A percentile compares a stretch with the other conserved stretches of the same genome.
phyloP scores from a whole-genome alignment of 78 protist species.

The Dictyostelium intermedium region DNA sequence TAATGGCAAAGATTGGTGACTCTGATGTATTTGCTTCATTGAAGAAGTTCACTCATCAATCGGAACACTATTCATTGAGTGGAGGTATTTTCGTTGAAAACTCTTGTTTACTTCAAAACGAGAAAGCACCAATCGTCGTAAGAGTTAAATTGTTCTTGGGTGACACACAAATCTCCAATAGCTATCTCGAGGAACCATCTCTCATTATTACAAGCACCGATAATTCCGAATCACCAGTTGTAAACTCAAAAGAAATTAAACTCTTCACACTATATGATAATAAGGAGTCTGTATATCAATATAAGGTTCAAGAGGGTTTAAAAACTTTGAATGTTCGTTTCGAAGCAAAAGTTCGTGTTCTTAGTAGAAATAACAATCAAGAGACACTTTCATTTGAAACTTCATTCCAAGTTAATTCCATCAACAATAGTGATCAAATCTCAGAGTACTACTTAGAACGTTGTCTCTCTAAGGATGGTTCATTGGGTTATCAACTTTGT shows the following conservation, averaged over 20 bases:
- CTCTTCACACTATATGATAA: constrained; percentile 23
- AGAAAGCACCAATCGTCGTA: constrained; percentile 58
- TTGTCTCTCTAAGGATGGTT: neutral
- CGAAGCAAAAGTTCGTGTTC: constrained; percentile 3
- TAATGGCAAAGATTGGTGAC: neutral
- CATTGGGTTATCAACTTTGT: constrained; percentile 20
- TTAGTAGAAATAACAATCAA: neutral
- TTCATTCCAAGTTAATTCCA: constrained; percentile 2
- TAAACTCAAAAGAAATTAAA: constrained; percentile 28
- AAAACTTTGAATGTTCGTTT: neutral
- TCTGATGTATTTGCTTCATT: constrained; percentile 35
- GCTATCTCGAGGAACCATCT: constrained; percentile 30
- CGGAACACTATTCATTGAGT: neutral
- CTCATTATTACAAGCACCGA: constrained; percentile 17
- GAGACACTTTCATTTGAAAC: neutral
- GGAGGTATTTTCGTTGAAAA: constrained; percentile 58
- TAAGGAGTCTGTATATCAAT: constrained; percentile 38
- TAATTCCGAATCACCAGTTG: neutral
- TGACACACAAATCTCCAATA: constrained; percentile 15
- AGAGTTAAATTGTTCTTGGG: constrained; percentile 23
- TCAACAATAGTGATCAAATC: neutral
- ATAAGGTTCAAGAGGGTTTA: constrained; percentile 63
- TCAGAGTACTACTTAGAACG: neutral
- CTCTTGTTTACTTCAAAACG: constrained; percentile 43
- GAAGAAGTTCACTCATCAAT: neutral